Evolutionary conservation across 768 basidiomycete genomes (phyloP).

Genomic region (Daedaleopsis nitida): DNA sequence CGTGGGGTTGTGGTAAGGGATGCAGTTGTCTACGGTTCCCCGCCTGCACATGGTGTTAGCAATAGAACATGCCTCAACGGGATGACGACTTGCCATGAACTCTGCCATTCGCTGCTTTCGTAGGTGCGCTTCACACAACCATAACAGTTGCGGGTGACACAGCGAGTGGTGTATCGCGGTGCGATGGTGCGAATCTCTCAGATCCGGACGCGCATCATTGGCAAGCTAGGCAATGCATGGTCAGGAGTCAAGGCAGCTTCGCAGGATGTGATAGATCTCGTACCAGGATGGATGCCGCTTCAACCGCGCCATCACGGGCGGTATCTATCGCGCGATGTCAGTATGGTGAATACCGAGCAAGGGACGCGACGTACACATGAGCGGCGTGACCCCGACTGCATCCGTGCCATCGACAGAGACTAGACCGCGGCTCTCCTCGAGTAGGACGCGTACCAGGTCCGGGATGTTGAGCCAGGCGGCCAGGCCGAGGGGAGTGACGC

Average conservation of each 20-base stretch:
- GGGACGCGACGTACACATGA: constrained; percentile 69
- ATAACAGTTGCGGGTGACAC: constrained; percentile 61
- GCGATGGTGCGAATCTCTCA: constrained; percentile 70
- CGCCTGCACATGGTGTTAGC: background rate
- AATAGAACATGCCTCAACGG: background rate
- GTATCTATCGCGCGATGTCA: constrained; percentile 53
- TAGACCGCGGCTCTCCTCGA: constrained; percentile 60
- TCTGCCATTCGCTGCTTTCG: constrained; percentile 64
- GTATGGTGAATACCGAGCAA: background rate
- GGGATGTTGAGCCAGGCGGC: constrained; percentile 77
- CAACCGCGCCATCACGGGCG: constrained; percentile 67
- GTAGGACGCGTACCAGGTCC: constrained; percentile 59
- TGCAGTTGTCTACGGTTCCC: constrained; percentile 15
- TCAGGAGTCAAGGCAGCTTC: background rate
- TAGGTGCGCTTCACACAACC: constrained; percentile 68
- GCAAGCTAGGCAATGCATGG: constrained; percentile 45
- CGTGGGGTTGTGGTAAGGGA: constrained; percentile 14
- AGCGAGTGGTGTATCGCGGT: constrained; percentile 73
- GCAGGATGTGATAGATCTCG: constrained; percentile 25
- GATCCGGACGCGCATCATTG: constrained; percentile 73
- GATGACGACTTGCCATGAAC: constrained; percentile 47
- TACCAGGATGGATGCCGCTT: constrained; percentile 70
- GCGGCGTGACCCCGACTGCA: constrained; percentile 71
- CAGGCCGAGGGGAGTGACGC: constrained; percentile 77
- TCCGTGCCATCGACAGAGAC: constrained; percentile 78